Percentiles rank a stretch among this genome's conserved stretches.
These are phyloP conservation scores for Botrytis aclada DNA, from an alignment of 2,329 filamentous ascomycete species.

Conservation along the genomic window DNA sequence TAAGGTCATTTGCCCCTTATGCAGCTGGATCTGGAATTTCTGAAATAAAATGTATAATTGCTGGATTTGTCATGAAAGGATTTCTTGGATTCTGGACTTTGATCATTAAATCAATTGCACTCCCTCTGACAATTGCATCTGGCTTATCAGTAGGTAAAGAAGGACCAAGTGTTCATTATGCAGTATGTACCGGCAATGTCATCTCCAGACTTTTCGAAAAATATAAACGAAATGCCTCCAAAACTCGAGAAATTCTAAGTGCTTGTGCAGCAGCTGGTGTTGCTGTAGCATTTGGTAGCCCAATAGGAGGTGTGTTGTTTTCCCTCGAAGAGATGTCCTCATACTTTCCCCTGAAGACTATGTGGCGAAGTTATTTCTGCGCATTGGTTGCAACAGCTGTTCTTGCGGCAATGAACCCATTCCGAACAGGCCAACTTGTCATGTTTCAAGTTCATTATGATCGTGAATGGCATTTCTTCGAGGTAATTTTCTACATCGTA, in stretches of 20 bases:
- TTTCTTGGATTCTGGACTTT: conserved; percentile 91
- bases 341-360: conserved; percentile 92
- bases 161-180: conserved; percentile 97
- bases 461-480: conserved; percentile 96
- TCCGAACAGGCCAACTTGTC: conserved; percentile 93
- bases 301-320: conserved; percentile 94
- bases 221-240: conserved; percentile 86
- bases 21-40: conserved; percentile 95
- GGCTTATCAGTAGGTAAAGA: conserved; percentile 95
- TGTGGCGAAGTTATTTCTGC: conserved; percentile 98
- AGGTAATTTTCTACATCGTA: conserved; percentile 86
- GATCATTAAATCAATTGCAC: conserved; percentile 86
- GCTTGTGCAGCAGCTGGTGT: conserved; percentile 94
- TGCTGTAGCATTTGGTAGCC: conserved; percentile 93
- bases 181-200: conserved; percentile 95
- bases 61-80: conserved; percentile 98
- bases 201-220: conserved; percentile 91
- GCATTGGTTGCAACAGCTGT: conserved; percentile 92
- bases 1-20: conserved; percentile 91
- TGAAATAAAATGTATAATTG: conserved; percentile 99
- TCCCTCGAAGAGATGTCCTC: conserved; percentile 97
- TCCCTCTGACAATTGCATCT: conserved; percentile 90
- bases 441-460: conserved; percentile 99
- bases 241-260: conserved; percentile 91
- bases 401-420: conserved; percentile 93